A percentile compares a stretch with the other conserved stretches of the same genome.
These are phyloP conservation scores for Macrophomina phaseolina DNA, from an alignment of 2,329 filamentous ascomycete genomes.

Conservation along the genomic window DNA sequence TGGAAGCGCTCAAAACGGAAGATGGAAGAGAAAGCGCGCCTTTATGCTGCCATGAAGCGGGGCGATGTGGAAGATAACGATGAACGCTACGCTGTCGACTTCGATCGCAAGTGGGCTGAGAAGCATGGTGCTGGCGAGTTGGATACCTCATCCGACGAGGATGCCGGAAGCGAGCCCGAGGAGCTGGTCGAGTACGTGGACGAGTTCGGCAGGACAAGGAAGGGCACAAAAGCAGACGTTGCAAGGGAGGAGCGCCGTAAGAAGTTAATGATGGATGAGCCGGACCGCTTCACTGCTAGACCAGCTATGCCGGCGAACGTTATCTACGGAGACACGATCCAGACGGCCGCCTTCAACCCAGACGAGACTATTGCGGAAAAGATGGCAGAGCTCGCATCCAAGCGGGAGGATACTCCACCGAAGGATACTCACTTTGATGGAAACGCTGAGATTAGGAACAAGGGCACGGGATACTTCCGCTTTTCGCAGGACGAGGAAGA, in stretches of 20 bases:
- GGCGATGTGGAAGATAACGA: slow-evolving; percentile 74
- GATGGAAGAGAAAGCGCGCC: slow-evolving; percentile 87
- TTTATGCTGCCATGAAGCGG: slow-evolving; percentile 89
- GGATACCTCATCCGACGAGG: slow-evolving; percentile 47
- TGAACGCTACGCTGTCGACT: slow-evolving; percentile 78
- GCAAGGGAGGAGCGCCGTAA: slow-evolving; percentile 66
- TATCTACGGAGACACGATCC: slow-evolving; percentile 86
- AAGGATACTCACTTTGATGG: slow-evolving; percentile 85
- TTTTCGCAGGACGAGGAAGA: slow-evolving; percentile 79
- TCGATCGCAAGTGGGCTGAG: slow-evolving; percentile 95
- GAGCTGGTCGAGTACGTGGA: slow-evolving; percentile 87
- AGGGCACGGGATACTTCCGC: slow-evolving; percentile 89
- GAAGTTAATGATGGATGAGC: slow-evolving; percentile 63
- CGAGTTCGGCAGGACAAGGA: slow-evolving; percentile 85
- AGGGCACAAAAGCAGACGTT: slow-evolving; percentile 72
- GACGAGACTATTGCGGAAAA: slow-evolving; percentile 66
- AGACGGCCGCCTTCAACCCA: slow-evolving; percentile 81
- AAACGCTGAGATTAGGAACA: slow-evolving; percentile 78
- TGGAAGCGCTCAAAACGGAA: slow-evolving; percentile 73
- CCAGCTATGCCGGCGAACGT: slow-evolving; percentile 71
- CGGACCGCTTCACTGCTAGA: slow-evolving; percentile 72
- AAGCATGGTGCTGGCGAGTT: slow-evolving; percentile 52
- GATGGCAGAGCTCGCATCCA: slow-evolving; percentile 80
- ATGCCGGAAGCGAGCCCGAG: slow-evolving; percentile 51
- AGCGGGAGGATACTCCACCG: slow-evolving; percentile 81